Conservation (phyloP, 306 rosid species). For the Neltuma alba region DNA sequence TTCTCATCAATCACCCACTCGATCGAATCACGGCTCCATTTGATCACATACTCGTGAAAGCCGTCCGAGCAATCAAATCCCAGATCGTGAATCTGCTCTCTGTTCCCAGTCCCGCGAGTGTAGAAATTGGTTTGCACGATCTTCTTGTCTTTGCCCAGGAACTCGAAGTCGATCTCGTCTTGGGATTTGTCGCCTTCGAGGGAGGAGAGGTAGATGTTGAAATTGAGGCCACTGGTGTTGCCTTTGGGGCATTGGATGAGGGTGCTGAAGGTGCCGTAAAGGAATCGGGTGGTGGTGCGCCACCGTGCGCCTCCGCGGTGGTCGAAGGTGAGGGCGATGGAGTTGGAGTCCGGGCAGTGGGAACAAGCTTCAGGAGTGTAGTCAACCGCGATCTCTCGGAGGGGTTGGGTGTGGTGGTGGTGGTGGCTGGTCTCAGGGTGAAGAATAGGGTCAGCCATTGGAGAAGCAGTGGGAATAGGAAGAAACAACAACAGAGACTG, state of each 20-base stretch:
- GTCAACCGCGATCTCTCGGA: constrained; percentile 52
- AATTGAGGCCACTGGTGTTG: constrained; percentile 62
- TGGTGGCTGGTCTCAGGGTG: constrained; percentile 33
- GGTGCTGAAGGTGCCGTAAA: constrained; percentile 54
- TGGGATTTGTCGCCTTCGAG: constrained; percentile 66
- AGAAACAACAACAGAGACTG: background rate
- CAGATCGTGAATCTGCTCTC: constrained; percentile 47
- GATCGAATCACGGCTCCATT: constrained; percentile 47
- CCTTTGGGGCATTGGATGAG: constrained; percentile 56
- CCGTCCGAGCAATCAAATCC: constrained; percentile 59
- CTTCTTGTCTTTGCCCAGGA: constrained; percentile 54
- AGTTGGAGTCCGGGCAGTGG: constrained; percentile 59
- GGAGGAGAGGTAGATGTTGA: constrained; percentile 70
- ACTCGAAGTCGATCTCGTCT: constrained; percentile 78
- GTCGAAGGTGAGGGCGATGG: constrained; percentile 62
- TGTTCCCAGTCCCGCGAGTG: constrained; percentile 46
- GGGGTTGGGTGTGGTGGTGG: constrained; percentile 47
- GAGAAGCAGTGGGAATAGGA: background rate
- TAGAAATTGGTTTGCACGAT: constrained; percentile 56
- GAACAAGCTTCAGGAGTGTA: constrained; percentile 69
- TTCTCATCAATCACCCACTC: constrained; percentile 70
- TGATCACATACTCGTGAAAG: constrained; percentile 57
- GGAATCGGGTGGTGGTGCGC: constrained; percentile 59
- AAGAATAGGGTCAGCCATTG: constrained; percentile 48
- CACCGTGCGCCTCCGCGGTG: constrained; percentile 73